Conservation (phyloP, 495 filamentous ascomycete genomes). For the Trichoderma parareesei region DNA sequence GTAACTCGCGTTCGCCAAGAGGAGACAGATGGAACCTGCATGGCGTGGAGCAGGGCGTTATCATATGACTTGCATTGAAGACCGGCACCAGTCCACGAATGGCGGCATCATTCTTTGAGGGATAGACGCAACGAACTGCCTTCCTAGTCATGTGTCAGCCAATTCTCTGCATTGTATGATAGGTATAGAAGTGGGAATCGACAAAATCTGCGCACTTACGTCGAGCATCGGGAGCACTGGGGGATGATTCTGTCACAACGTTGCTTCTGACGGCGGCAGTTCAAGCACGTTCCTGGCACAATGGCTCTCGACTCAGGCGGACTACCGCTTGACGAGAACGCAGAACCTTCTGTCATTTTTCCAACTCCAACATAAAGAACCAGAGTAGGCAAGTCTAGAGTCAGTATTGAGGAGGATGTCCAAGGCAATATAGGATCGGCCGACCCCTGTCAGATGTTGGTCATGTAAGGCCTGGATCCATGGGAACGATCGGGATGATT, state of each 20-base stretch:
- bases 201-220: no score
- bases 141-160: conserved; percentile 3
- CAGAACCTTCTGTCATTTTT: neutral
- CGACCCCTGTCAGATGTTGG: neutral
- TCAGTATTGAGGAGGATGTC: neutral
- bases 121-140: conserved; percentile 2
- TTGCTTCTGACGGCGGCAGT: conserved; percentile 2
- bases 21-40: neutral
- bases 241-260: conserved; percentile 2
- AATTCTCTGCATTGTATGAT: no score
- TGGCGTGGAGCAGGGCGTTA: neutral
- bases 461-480: no score
- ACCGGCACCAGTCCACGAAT: neutral
- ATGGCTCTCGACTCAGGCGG: neutral
- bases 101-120: neutral
- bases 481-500: no score
- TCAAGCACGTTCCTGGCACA: neutral
- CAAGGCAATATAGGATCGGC: neutral
- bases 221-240: neutral
- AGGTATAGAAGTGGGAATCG: no score
- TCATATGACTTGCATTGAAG: neutral
- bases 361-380: no score
- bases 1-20: neutral
- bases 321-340: neutral
- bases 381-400: no score